These are phyloP conservation scores for Fermentozyma sake DNA, from an alignment of 1,139 yeast genomes.

Conservation along the genomic window DNA sequence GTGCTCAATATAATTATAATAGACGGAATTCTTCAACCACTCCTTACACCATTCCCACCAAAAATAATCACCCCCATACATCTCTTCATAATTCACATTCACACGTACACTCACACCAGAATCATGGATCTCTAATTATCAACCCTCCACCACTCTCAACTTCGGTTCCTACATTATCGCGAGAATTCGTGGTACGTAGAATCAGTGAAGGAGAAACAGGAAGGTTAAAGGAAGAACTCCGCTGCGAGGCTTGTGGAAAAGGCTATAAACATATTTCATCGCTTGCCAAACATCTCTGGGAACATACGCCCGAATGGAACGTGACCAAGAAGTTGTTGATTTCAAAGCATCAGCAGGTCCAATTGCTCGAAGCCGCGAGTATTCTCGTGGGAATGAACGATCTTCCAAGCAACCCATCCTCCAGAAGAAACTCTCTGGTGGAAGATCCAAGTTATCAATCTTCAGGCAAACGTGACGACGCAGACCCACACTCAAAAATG, in stretches of 20 bases:
- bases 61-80: conserved; percentile 16
- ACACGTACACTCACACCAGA: conserved; percentile 7
- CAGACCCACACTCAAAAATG: conserved; percentile 3
- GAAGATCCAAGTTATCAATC: no score
- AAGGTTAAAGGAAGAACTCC: conserved; percentile 72
- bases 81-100: not conserved
- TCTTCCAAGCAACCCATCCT: no score
- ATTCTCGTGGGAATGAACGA: conserved; percentile 82
- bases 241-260: conserved; percentile 87
- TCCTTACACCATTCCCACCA: conserved; percentile 35
- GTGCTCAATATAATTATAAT: conserved; percentile 23
- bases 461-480: no score
- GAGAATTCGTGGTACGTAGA: conserved; percentile 77
- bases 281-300: conserved; percentile 70
- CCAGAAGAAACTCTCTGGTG: no score
- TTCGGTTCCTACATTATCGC: conserved; percentile 49
- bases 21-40: conserved; percentile 29
- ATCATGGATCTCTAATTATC: conserved; percentile 5
- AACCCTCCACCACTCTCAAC: conserved; percentile 6
- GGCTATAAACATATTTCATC: conserved; percentile 85
- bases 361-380: conserved; percentile 81
- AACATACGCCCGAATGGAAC: conserved; percentile 89
- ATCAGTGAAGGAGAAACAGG: conserved; percentile 87
- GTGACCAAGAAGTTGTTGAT: conserved; percentile 74
- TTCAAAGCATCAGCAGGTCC: conserved; percentile 91